These are phyloP conservation scores for Phyllachora maydis DNA, from an alignment of 2,329 filamentous ascomycete species.

Conservation along the genomic window DNA sequence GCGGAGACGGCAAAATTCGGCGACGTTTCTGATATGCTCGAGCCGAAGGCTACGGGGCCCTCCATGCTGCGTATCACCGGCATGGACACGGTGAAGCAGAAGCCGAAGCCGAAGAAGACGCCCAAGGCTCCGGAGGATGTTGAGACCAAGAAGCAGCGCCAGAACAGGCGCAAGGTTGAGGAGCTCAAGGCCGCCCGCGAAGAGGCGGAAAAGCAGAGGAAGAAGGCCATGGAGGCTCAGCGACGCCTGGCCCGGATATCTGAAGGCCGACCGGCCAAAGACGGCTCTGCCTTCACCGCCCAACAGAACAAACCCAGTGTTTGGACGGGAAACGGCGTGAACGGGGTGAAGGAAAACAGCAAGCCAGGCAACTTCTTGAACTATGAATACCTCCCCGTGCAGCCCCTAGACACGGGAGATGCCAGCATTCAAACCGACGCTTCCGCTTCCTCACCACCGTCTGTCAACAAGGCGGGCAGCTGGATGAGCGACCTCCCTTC, in stretches of 20 bases:
- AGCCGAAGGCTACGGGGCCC: constrained; percentile 39
- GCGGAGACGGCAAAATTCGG: constrained; percentile 41
- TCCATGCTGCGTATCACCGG: constrained; percentile 63
- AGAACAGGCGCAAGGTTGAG: constrained; percentile 79
- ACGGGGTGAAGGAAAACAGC: constrained; percentile 13
- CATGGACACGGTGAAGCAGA: constrained; percentile 26
- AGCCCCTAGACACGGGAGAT: constrained; percentile 34
- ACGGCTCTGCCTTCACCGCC: constrained; percentile 43
- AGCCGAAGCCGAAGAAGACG: constrained; percentile 42
- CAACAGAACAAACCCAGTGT: constrained; percentile 16
- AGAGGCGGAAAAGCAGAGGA: constrained; percentile 60
- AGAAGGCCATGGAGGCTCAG: constrained; percentile 61
- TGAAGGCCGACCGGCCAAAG: constrained; percentile 67
- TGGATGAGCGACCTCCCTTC: constrained; percentile 33
- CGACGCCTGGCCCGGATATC: constrained; percentile 61
- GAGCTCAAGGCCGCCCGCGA: constrained; percentile 54
- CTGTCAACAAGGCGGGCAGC: constrained; percentile 14
- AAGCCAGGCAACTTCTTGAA: no score
- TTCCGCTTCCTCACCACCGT: constrained; percentile 9
- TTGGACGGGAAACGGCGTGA: constrained; percentile 19
- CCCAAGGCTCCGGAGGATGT: constrained; percentile 39
- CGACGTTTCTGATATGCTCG: constrained; percentile 83
- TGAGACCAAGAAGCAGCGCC: constrained; percentile 88
- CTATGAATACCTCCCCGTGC: constrained; percentile 16
- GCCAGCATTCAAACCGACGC: constrained; percentile 4